Conservation (phyloP, 2,329 filamentous ascomycete genomes). For the Trichoderma sp. region DNA sequence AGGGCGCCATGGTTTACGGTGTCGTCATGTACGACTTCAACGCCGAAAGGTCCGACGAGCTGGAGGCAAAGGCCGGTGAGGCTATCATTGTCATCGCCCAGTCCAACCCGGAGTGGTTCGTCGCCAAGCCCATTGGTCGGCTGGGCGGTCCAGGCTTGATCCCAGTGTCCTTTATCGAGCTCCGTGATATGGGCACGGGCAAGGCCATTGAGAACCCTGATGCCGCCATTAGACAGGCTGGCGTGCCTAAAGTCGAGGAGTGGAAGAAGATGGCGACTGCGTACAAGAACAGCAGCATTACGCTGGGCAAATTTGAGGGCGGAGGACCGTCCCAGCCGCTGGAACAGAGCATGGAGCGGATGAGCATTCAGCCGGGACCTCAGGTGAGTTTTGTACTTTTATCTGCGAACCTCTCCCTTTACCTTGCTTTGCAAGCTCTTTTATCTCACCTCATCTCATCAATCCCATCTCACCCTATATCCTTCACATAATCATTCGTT, state of each 20-base stretch:
- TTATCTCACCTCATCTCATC: not conserved
- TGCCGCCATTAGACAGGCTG: constrained; percentile 83
- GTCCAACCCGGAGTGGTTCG: constrained; percentile 98
- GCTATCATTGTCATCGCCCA: constrained; percentile 98
- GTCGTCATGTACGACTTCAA: constrained; percentile 97
- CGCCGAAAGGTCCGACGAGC: constrained; percentile 91
- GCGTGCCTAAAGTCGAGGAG: constrained; percentile 93
- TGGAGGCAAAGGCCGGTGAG: constrained; percentile 93
- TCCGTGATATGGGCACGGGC: constrained; percentile 89
- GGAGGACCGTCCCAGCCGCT: constrained; percentile 55
- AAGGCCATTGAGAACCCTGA: constrained; percentile 79
- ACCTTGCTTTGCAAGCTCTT: not conserved
- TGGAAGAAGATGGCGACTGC: constrained; percentile 99
- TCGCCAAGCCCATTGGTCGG: constrained; percentile 96
- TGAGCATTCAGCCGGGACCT: constrained; percentile 64
- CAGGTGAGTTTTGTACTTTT: constrained; percentile 34
- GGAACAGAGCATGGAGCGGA: constrained; percentile 73
- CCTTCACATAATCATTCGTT: not conserved
- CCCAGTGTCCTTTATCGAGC: constrained; percentile 94
- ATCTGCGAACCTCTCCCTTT: not conserved
- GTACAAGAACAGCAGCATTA: constrained; percentile 99
- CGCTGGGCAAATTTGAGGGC: constrained; percentile 83
- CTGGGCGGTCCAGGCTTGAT: constrained; percentile 95
- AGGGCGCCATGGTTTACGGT: constrained; percentile 90
- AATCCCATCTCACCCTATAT: not conserved